phyloP scores from a whole-genome alignment of 768 basidiomycete genomes.

The Boletellus emodensis region DNA sequence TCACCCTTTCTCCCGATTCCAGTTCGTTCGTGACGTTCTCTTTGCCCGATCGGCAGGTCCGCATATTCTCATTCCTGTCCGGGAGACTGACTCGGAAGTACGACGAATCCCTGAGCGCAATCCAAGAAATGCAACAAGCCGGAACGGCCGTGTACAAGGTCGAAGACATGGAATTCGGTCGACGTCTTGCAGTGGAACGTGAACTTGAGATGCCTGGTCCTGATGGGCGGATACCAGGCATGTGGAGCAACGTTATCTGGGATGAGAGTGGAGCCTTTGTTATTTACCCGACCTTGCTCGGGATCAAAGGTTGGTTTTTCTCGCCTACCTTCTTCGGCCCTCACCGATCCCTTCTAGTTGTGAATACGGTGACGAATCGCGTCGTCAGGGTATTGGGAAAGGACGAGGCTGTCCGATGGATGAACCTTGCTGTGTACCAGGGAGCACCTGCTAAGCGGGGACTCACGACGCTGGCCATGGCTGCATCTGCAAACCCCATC shows the following conservation, averaged over 20 bases:
- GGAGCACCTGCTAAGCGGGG: conserved; percentile 88
- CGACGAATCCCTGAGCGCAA: conserved; percentile 88
- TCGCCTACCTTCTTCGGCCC: background rate
- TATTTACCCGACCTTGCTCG: conserved; percentile 88
- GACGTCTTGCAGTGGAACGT: conserved; percentile 87
- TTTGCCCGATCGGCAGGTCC: conserved; percentile 88
- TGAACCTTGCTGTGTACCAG: conserved; percentile 88
- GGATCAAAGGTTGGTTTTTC: conserved; percentile 76
- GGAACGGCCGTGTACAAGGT: conserved; percentile 89
- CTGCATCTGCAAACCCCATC: conserved; percentile 92
- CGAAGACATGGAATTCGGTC: conserved; percentile 99
- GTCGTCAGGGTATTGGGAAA: conserved; percentile 87
- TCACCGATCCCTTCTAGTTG: conserved; percentile 48
- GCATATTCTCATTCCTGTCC: conserved; percentile 86
- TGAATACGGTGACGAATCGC: conserved; percentile 92
- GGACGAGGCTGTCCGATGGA: conserved; percentile 88
- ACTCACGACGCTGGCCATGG: conserved; percentile 87
- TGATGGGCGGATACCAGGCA: conserved; percentile 66
- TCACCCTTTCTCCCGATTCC: conserved; percentile 86
- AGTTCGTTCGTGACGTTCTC: conserved; percentile 92
- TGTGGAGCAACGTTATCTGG: conserved; percentile 92
- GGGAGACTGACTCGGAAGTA: conserved; percentile 92
- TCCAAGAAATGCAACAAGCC: conserved; percentile 99
- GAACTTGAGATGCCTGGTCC: conserved; percentile 83
- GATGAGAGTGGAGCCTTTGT: conserved; percentile 96